phyloP scores from a whole-genome alignment of 495 filamentous ascomycete genomes.

The Penicillium cinerascens region DNA sequence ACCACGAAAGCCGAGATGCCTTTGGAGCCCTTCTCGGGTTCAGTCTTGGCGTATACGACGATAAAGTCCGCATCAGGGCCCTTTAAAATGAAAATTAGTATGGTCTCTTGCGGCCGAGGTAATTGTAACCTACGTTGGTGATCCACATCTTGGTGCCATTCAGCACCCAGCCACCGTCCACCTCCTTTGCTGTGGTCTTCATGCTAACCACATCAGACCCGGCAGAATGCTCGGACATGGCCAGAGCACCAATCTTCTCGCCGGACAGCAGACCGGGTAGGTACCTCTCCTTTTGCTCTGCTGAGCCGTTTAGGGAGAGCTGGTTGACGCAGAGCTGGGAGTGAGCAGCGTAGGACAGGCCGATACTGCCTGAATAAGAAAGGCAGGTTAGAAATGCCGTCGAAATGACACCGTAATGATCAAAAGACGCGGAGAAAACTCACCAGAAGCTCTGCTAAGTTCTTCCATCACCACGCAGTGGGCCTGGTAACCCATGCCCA shows the following conservation, averaged over 20 bases:
- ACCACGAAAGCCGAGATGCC: slow-evolving; percentile 96
- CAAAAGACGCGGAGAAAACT: background rate
- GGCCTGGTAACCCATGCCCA: slow-evolving; percentile 94
- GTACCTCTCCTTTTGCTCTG: slow-evolving; percentile 72
- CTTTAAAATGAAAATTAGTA: slow-evolving; percentile 26
- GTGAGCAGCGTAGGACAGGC: slow-evolving; percentile 90
- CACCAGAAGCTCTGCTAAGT: slow-evolving; percentile 63
- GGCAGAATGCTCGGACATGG: slow-evolving; percentile 91
- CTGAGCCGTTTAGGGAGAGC: slow-evolving; percentile 81
- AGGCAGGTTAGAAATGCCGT: background rate
- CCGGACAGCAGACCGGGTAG: slow-evolving; percentile 82
- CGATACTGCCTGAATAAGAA: slow-evolving; percentile 66
- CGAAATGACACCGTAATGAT: background rate
- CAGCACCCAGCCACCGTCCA: slow-evolving; percentile 81
- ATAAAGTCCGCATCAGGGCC: slow-evolving; percentile 88
- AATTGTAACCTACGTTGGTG: slow-evolving; percentile 64
- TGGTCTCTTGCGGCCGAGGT: background rate
- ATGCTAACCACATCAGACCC: slow-evolving; percentile 95
- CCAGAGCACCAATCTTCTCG: slow-evolving; percentile 79
- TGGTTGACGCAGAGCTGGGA: slow-evolving; percentile 97
- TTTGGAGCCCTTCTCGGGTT: slow-evolving; percentile 74
- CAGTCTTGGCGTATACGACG: slow-evolving; percentile 94
- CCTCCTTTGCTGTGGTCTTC: slow-evolving; percentile 75
- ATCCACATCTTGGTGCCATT: slow-evolving; percentile 99
- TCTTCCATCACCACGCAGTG: slow-evolving; percentile 98